These are phyloP conservation scores for Dillenia suffruticosa DNA, from an alignment of 164 flowering plant genomes.

Conservation along the genomic window DNA sequence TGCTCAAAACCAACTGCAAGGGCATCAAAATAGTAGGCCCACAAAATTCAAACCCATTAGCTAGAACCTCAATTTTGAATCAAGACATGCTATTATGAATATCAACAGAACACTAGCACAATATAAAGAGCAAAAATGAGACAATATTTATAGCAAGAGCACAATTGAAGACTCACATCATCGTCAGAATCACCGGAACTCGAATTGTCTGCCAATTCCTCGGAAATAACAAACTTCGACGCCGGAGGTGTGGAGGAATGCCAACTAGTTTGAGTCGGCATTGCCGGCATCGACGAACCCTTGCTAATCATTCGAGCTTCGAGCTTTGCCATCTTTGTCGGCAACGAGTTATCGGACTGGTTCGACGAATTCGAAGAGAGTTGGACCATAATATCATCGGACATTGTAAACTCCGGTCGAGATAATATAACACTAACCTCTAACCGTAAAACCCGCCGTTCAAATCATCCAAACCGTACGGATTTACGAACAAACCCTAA, in stretches of 20 bases:
- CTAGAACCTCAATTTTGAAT: no score
- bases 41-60: no score
- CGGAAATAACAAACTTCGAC: constrained; percentile 29
- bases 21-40: no score
- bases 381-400: constrained; percentile 80
- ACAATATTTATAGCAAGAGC: neutral
- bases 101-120: neutral
- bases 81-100: neutral
- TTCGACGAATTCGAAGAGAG: constrained; percentile 89
- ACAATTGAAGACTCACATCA: constrained; percentile 44
- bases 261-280: constrained; percentile 33
- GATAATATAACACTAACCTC: constrained; percentile 5
- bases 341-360: constrained; percentile 80
- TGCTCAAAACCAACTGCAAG: no score
- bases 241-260: constrained; percentile 39
- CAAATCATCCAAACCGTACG: no score
- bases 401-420: constrained; percentile 39
- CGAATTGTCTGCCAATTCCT: constrained; percentile 33
- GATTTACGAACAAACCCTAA: no score
- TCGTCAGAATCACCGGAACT: constrained; percentile 77
- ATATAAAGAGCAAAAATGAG: neutral
- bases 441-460: neutral
- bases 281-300: constrained; percentile 36
- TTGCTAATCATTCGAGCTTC: constrained; percentile 91
- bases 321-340: constrained; percentile 89